These are phyloP conservation scores for Tulasnella sp. DNA, from an alignment of 768 basidiomycete species.

Conservation along the genomic window DNA sequence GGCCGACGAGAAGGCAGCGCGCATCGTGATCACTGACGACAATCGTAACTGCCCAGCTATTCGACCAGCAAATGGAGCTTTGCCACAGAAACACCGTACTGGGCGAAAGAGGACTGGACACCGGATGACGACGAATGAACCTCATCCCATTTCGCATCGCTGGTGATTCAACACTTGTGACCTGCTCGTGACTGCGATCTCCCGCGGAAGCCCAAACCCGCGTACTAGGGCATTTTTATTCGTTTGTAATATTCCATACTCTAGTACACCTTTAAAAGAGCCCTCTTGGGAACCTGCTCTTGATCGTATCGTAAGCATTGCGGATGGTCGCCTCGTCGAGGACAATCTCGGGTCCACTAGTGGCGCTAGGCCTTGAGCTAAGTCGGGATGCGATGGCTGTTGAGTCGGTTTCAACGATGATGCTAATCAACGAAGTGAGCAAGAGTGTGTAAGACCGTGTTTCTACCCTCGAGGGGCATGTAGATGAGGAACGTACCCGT, in stretches of 20 bases:
- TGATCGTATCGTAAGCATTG: constrained; percentile 84
- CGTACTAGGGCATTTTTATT: not conserved
- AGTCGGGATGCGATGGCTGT: constrained; percentile 93
- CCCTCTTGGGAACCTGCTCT: constrained; percentile 72
- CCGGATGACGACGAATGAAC: not conserved
- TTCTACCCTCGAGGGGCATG: not conserved
- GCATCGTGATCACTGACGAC: constrained; percentile 19
- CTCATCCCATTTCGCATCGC: not conserved
- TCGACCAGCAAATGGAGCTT: constrained; percentile 72
- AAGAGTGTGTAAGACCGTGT: not conserved
- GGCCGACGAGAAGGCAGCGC: not conserved
- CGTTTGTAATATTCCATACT: not conserved
- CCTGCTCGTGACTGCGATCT: not conserved
- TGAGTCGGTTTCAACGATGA: constrained; percentile 94
- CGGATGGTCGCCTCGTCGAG: constrained; percentile 97
- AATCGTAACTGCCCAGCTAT: constrained; percentile 24
- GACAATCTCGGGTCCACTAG: constrained; percentile 61
- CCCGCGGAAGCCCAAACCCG: not conserved
- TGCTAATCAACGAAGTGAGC: constrained; percentile 35
- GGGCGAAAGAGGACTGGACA: constrained; percentile 43
- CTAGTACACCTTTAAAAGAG: constrained; percentile 41
- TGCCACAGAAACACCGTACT: constrained; percentile 78
- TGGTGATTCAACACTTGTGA: no score
- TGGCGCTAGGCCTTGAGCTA: constrained; percentile 85
- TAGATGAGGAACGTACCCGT: constrained; percentile 57